These are phyloP conservation scores for Sesbania bispinosa DNA, from an alignment of 306 rosid genomes.

Conservation along the genomic window DNA sequence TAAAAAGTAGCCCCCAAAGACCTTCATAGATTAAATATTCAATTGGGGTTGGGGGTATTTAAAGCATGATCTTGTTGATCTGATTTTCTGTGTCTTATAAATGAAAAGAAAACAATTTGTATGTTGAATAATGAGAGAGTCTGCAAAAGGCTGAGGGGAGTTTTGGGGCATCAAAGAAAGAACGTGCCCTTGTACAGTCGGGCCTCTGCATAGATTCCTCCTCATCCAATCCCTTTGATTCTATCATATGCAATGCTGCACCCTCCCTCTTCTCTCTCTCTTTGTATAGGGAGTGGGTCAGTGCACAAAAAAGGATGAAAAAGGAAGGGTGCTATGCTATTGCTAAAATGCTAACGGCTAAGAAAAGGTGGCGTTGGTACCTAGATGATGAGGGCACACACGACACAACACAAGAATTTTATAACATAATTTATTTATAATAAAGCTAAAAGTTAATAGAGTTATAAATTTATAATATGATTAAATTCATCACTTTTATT, in stretches of 20 bases:
- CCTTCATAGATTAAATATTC: constrained; percentile 14
- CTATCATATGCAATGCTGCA: constrained; percentile 38
- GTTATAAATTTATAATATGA: background rate
- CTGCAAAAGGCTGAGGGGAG: constrained; percentile 47
- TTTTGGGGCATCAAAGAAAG: constrained; percentile 38
- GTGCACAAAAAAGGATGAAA: constrained; percentile 29
- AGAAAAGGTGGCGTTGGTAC: constrained; percentile 16
- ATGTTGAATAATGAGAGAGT: constrained; percentile 26
- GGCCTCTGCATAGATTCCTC: constrained; percentile 60
- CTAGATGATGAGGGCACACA: background rate
- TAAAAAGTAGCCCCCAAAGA: background rate
- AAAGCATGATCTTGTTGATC: constrained; percentile 31
- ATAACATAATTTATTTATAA: background rate
- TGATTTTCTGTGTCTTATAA: constrained; percentile 29
- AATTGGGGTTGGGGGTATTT: constrained; percentile 12
- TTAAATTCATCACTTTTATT: background rate
- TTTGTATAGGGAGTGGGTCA: constrained; percentile 21
- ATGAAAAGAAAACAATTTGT: constrained; percentile 15
- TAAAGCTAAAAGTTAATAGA: background rate
- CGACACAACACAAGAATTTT: constrained; percentile 9
- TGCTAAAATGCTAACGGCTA: constrained; percentile 34
- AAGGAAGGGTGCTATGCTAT: background rate
- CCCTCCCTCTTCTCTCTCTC: background rate
- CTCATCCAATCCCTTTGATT: constrained; percentile 41
- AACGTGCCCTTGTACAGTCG: constrained; percentile 55